phyloP scores from a whole-genome alignment of 129 eudicot genomes.

The Saposhnikovia divaricata region DNA sequence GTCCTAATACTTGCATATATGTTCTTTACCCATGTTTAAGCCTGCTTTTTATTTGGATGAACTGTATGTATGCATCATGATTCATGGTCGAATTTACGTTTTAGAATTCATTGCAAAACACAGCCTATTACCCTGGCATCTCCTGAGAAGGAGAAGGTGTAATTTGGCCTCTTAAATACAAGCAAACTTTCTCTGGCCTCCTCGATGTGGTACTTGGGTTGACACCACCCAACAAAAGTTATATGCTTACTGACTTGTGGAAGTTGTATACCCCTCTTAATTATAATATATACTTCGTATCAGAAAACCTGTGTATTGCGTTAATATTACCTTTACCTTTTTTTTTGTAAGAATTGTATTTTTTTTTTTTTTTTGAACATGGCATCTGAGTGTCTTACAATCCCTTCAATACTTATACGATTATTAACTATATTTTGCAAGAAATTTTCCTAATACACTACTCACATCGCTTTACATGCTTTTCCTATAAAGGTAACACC shows the following conservation, averaged over 20 bases:
- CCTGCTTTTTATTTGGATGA: neutral
- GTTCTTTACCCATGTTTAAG: neutral
- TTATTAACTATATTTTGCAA: neutral
- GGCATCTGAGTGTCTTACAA: neutral
- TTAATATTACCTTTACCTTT: neutral
- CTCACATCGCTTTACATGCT: neutral
- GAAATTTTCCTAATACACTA: neutral
- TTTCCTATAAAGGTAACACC: slow-evolving; percentile 55
- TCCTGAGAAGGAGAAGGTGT: neutral
- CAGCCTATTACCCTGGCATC: neutral
- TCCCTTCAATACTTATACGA: neutral
- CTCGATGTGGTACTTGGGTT: too few species aligned
- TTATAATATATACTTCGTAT: neutral
- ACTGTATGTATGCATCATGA: neutral
- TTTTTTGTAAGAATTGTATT: neutral
- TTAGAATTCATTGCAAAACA: neutral
- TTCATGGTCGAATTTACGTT: neutral
- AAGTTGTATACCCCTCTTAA: neutral
- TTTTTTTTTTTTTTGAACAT: neutral
- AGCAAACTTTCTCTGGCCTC: too few species aligned
- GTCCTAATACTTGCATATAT: neutral
- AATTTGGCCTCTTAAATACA: too few species aligned
- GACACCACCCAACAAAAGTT: neutral
- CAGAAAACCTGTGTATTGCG: neutral
- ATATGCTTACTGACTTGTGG: neutral